A percentile compares a stretch with the other conserved stretches of the same genome.
These are phyloP conservation scores for Neurospora crassa DNA, from an alignment of 2,329 filamentous ascomycete genomes.

Conservation along the genomic window DNA sequence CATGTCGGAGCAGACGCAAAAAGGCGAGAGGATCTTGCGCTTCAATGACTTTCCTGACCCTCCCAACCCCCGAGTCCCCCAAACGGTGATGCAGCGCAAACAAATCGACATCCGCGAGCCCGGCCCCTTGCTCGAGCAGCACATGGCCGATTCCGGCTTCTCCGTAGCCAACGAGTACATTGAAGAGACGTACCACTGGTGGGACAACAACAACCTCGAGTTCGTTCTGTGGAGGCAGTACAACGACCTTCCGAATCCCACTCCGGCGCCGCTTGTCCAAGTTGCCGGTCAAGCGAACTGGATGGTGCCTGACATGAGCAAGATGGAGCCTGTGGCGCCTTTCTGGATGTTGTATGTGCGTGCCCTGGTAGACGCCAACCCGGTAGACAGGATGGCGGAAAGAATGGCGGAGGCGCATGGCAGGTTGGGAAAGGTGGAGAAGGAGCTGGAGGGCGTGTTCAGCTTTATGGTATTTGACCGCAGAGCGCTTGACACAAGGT, in stretches of 20 bases:
- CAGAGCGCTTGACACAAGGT: conserved; percentile 42
- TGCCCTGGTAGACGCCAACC: conserved; percentile 44
- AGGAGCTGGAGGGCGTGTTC: conserved; percentile 41
- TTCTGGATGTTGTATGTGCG: conserved; percentile 48
- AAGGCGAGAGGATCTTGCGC: conserved; percentile 36
- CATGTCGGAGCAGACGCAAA: conserved; percentile 20
- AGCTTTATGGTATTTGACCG: conserved; percentile 43
- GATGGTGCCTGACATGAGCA: conserved; percentile 31
- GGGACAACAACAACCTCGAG: conserved; percentile 44
- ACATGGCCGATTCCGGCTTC: conserved; percentile 31
- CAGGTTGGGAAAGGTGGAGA: conserved; percentile 35
- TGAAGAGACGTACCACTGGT: conserved; percentile 45
- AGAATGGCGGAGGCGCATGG: conserved; percentile 46
- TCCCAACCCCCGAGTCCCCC: conserved; percentile 30
- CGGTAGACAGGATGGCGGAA: conserved; percentile 25
- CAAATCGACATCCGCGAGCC: conserved; percentile 46
- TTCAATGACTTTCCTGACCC: conserved; percentile 56
- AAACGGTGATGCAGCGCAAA: conserved; percentile 39
- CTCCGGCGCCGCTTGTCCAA: conserved; percentile 19
- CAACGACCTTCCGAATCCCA: conserved; percentile 14
- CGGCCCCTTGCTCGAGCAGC: conserved; percentile 29
- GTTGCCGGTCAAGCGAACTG: conserved; percentile 16
- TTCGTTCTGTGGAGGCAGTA: conserved; percentile 42
- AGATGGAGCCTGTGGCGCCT: conserved; percentile 37
- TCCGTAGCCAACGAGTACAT: conserved; percentile 45